Evolutionary conservation across 441 rosid species (phyloP).

Genomic region (Gossypium lobatum): DNA sequence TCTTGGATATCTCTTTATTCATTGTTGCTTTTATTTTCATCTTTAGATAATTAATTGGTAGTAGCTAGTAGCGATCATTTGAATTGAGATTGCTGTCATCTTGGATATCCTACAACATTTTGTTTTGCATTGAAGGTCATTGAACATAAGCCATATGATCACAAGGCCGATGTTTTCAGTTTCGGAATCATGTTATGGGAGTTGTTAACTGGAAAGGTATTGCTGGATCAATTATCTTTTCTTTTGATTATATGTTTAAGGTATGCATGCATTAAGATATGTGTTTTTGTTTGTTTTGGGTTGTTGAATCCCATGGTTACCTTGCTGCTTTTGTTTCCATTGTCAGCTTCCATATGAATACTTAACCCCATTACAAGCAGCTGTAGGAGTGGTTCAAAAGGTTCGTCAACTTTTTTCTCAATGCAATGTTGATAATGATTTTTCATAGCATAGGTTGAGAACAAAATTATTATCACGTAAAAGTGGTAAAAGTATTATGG

Average conservation of each 20-base stretch:
- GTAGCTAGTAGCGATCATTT: too few relatives aligned
- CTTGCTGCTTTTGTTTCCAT: conserved; percentile 11
- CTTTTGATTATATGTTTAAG: too few relatives aligned
- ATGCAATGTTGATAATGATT: neutral
- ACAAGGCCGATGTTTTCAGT: conserved; percentile 46
- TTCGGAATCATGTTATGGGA: conserved; percentile 47
- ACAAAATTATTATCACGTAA: neutral
- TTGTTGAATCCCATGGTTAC: neutral
- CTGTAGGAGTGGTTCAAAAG: conserved; percentile 48
- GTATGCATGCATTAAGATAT: neutral
- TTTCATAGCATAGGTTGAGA: neutral
- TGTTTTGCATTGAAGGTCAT: conserved; percentile 40
- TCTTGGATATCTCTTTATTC: too few relatives aligned
- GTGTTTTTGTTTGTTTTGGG: neutral
- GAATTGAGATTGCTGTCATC: conserved; percentile 8
- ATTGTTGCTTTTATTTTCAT: too few relatives aligned
- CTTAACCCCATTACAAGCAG: conserved; percentile 47
- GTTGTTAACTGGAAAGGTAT: conserved; percentile 44
- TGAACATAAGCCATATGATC: conserved; percentile 48
- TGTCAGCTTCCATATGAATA: conserved; percentile 43
- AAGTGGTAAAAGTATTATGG: neutral
- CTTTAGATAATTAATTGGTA: too few relatives aligned
- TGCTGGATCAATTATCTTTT: neutral
- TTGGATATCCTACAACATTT: conserved; percentile 26
- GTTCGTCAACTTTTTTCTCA: conserved; percentile 15